Evolutionary conservation across 2,329 filamentous ascomycete species (phyloP).

Genomic region (Colletotrichum sp.): DNA sequence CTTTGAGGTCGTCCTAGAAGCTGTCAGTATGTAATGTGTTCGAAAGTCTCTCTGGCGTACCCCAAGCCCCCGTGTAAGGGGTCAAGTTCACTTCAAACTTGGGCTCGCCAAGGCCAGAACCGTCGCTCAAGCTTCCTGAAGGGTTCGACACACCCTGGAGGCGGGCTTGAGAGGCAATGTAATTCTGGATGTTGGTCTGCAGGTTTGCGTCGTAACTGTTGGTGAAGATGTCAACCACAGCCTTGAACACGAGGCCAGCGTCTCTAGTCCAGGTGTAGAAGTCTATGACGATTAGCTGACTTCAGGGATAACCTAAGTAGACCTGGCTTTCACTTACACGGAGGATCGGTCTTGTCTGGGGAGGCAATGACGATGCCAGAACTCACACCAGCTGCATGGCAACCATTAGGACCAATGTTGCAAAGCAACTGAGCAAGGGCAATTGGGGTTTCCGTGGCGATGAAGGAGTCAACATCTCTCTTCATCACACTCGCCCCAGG

Average conservation of each 20-base stretch:
- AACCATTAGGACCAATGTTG: conserved; percentile 64
- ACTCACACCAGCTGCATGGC: conserved; percentile 49
- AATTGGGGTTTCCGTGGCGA: conserved; percentile 55
- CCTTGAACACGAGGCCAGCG: conserved; percentile 72
- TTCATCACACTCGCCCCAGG: conserved; percentile 48
- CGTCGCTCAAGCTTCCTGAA: conserved; percentile 61
- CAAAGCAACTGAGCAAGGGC: conserved; percentile 58
- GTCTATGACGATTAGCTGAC: conserved; percentile 49
- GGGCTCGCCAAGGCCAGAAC: conserved; percentile 69
- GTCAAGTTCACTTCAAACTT: conserved; percentile 72
- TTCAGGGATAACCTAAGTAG: too few relatives aligned
- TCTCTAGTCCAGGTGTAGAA: conserved; percentile 83
- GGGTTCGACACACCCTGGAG: conserved; percentile 73
- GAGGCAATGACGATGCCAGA: conserved; percentile 62
- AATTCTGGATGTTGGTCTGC: conserved; percentile 68
- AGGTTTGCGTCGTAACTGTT: conserved; percentile 62
- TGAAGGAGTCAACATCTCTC: conserved; percentile 56
- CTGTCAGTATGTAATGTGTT: not conserved
- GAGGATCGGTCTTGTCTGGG: conserved; percentile 56
- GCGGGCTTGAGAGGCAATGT: conserved; percentile 68
- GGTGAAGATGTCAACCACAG: conserved; percentile 68
- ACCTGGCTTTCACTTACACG: conserved; percentile 49
- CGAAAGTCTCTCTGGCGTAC: conserved; percentile 24
- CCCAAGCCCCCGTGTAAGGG: conserved; percentile 73
- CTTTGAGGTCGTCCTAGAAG: conserved; percentile 70